Evolutionary conservation across 345 rosid species (phyloP).

Genomic region (Eucalyptus marginata): DNA sequence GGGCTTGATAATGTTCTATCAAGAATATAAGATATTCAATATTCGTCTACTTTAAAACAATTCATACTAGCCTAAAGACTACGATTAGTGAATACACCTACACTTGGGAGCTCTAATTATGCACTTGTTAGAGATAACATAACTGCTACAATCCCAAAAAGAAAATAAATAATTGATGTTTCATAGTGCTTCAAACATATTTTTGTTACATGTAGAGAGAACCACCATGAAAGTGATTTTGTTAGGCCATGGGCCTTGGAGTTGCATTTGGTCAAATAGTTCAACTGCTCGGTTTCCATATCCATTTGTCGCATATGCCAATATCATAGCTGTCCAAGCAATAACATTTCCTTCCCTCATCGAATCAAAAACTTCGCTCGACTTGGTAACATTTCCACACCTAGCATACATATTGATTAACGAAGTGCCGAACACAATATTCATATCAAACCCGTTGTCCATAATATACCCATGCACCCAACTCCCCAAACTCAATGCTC

Average conservation of each 20-base stretch:
- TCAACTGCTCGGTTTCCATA: conserved; percentile 41
- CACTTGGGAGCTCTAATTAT: too few species aligned
- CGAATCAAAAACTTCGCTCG: conserved; percentile 54
- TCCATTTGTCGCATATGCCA: conserved; percentile 72
- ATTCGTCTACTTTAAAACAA: too few species aligned
- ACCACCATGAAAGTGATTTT: conserved; percentile 56
- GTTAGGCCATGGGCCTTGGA: conserved; percentile 30
- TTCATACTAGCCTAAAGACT: fast-evolving
- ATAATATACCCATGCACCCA: conserved; percentile 47
- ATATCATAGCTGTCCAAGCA: conserved; percentile 85
- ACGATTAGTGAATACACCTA: fast-evolving
- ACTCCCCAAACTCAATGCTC: conserved; percentile 38
- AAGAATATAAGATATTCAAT: too few species aligned
- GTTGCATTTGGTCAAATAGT: conserved; percentile 36
- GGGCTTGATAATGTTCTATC: fast-evolving
- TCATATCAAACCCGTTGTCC: conserved; percentile 18
- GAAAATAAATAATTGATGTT: too few species aligned
- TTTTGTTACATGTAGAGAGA: background rate
- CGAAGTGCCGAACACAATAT: conserved; percentile 64
- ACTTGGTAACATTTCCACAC: conserved; percentile 51
- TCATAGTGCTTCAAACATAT: fast-evolving
- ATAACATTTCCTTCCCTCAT: conserved; percentile 51
- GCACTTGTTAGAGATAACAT: too few species aligned
- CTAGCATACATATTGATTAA: conserved; percentile 74
- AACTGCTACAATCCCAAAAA: too few species aligned